These are phyloP conservation scores for Serendipita sp. DNA, from an alignment of 768 basidiomycete species.

Conservation along the genomic window DNA sequence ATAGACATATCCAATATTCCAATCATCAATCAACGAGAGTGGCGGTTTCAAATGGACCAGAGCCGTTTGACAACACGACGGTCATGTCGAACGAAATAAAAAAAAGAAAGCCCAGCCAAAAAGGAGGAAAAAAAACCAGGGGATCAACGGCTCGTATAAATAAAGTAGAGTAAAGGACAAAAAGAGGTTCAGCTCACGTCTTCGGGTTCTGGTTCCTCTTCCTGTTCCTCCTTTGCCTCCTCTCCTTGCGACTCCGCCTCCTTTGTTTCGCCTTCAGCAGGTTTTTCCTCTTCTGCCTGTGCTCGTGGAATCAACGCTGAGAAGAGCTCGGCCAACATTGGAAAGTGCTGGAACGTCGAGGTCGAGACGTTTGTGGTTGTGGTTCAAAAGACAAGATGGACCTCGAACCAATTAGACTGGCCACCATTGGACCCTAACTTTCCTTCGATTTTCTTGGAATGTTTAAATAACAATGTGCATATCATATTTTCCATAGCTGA, in stretches of 20 bases:
- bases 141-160: no score
- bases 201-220: slow-evolving; percentile 47
- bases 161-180: not conserved
- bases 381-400: no score
- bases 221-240: slow-evolving; percentile 22
- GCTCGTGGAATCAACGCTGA: slow-evolving; percentile 25
- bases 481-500: no score
- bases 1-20: not conserved
- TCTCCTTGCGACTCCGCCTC: slow-evolving; percentile 18
- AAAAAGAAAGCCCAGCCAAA: not conserved
- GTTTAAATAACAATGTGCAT: no score
- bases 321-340: slow-evolving; percentile 9
- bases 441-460: no score
- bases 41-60: not conserved
- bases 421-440: no score
- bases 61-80: not conserved
- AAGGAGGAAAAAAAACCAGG: no score
- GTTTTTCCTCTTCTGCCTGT: slow-evolving; percentile 23
- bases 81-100: not conserved
- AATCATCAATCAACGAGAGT: not conserved
- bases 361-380: no score
- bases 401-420: no score
- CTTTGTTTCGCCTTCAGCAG: slow-evolving; percentile 19
- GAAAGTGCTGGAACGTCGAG: no score
- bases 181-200: slow-evolving; percentile 40